Conservation (phyloP, 2,329 filamentous ascomycete genomes). For the Penicillium sclerotiorum region DNA sequence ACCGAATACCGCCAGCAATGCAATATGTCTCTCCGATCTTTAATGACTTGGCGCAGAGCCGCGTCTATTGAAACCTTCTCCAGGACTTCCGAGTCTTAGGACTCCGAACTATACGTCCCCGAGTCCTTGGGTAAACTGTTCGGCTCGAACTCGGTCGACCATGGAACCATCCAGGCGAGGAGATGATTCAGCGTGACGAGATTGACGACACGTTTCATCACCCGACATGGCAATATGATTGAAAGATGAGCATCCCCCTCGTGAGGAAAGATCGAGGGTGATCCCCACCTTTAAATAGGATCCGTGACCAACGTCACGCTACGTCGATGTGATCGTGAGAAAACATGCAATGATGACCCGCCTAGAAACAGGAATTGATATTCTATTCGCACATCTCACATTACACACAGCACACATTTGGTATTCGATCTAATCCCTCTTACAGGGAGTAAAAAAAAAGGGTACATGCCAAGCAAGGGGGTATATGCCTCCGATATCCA, state of each 20-base stretch:
- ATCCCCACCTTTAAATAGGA: constrained; percentile 20
- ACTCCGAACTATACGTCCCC: constrained; percentile 18
- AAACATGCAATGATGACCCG: constrained; percentile 31
- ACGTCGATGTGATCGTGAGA: constrained; percentile 32
- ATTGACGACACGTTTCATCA: constrained; percentile 37
- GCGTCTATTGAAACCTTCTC: background rate
- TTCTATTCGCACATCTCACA: constrained; percentile 22
- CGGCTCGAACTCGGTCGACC: constrained; percentile 23
- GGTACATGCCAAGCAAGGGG: constrained; percentile 18
- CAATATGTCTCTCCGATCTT: no score
- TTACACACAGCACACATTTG: no score
- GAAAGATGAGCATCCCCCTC: constrained; percentile 19
- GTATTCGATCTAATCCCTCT: constrained; percentile 8
- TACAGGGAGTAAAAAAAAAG: no score
- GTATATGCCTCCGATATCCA: constrained; percentile 23
- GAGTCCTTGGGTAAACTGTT: constrained; percentile 24
- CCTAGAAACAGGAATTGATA: constrained; percentile 12
- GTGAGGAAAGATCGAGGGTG: constrained; percentile 1
- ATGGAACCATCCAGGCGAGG: constrained; percentile 23
- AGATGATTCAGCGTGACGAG: constrained; percentile 33
- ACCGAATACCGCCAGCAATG: no score
- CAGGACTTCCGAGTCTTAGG: no score
- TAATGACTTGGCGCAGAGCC: background rate
- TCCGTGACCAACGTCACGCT: constrained; percentile 20
- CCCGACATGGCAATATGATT: constrained; percentile 15